Percentiles rank a stretch among this genome's conserved stretches.
Evolutionary conservation across 1,284 basidiomycete genomes (phyloP).

Genomic region (Irpex sp.): DNA sequence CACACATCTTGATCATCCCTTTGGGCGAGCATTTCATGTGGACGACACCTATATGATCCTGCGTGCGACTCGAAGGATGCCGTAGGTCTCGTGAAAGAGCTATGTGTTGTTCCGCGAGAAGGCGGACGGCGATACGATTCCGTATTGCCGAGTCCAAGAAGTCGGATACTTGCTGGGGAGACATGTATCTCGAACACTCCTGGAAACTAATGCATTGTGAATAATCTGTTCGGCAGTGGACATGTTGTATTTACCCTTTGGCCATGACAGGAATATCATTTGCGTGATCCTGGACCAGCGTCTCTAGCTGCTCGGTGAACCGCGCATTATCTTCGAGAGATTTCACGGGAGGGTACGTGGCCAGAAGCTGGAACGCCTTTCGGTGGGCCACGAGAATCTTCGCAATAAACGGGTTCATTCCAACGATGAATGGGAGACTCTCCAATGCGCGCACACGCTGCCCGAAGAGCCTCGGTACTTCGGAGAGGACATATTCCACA

Average conservation of each 20-base stretch:
- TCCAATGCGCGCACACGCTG: conserved; percentile 70
- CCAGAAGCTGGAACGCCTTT: conserved; percentile 71
- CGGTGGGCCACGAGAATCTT: conserved; percentile 73
- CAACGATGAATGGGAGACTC: conserved; percentile 80
- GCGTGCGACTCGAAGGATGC: conserved; percentile 27
- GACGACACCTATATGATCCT: conserved; percentile 59
- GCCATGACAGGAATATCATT: conserved; percentile 90
- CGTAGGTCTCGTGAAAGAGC: conserved; percentile 68
- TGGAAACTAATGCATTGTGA: conserved; percentile 60
- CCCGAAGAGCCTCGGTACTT: conserved; percentile 72
- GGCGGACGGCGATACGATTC: conserved; percentile 82
- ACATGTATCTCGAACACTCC: conserved; percentile 83
- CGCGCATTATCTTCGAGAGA: conserved; percentile 66
- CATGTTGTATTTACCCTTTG: conserved; percentile 59
- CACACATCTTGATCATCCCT: conserved; percentile 72
- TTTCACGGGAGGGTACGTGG: conserved; percentile 63
- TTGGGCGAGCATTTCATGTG: conserved; percentile 66
- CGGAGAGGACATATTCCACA: conserved; percentile 64
- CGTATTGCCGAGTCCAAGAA: conserved; percentile 87
- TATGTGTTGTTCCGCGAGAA: conserved; percentile 92
- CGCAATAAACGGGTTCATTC: conserved; percentile 85
- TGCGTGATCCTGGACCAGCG: conserved; percentile 74
- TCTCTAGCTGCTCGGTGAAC: conserved; percentile 67
- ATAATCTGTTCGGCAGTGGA: neutral
- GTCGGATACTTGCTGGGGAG: conserved; percentile 67